A percentile compares a stretch with the other conserved stretches of the same genome.
Evolutionary conservation across 768 basidiomycete genomes (phyloP).

Genomic region (Tephrocybe sp.): DNA sequence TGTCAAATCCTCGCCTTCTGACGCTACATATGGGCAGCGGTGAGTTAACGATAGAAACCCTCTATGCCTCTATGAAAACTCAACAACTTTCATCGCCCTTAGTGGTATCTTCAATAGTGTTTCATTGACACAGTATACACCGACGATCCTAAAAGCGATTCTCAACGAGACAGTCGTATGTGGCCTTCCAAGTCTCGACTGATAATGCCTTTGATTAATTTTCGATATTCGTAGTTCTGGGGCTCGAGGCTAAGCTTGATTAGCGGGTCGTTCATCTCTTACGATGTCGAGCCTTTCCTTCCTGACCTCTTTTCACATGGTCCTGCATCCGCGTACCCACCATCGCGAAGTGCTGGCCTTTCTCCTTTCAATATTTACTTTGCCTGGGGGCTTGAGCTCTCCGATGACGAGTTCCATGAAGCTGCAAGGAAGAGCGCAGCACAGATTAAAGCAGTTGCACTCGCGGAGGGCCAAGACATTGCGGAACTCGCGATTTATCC

Average conservation of each 20-base stretch:
- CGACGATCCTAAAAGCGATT: slow-evolving; percentile 36
- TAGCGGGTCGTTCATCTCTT: slow-evolving; percentile 34
- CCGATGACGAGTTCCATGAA: slow-evolving; percentile 39
- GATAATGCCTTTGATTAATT: neutral
- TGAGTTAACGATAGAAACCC: neutral
- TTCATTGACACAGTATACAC: slow-evolving; percentile 34
- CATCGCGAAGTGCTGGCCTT: slow-evolving; percentile 33
- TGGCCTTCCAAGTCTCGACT: neutral
- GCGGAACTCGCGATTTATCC: slow-evolving; percentile 43
- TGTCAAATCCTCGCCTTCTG: slow-evolving; percentile 35
- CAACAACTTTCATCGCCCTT: neutral
- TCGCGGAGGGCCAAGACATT: slow-evolving; percentile 37
- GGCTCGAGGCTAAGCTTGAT: slow-evolving; percentile 30
- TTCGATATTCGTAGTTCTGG: slow-evolving; percentile 42
- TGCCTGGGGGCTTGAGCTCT: slow-evolving; percentile 38
- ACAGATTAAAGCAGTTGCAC: slow-evolving; percentile 37
- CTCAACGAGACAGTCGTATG: slow-evolving; percentile 40
- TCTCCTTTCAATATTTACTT: slow-evolving; percentile 48
- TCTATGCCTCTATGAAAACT: neutral
- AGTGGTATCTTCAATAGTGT: slow-evolving; percentile 43
- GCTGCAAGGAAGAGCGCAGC: slow-evolving; percentile 39
- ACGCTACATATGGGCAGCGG: slow-evolving; percentile 28
- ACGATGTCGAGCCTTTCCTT: slow-evolving; percentile 53
- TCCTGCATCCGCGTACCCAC: slow-evolving; percentile 46
- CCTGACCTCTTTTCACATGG: slow-evolving; percentile 37